Evolutionary conservation across 1,284 basidiomycete species (phyloP).

Genomic region (Puccinia brachypodii): DNA sequence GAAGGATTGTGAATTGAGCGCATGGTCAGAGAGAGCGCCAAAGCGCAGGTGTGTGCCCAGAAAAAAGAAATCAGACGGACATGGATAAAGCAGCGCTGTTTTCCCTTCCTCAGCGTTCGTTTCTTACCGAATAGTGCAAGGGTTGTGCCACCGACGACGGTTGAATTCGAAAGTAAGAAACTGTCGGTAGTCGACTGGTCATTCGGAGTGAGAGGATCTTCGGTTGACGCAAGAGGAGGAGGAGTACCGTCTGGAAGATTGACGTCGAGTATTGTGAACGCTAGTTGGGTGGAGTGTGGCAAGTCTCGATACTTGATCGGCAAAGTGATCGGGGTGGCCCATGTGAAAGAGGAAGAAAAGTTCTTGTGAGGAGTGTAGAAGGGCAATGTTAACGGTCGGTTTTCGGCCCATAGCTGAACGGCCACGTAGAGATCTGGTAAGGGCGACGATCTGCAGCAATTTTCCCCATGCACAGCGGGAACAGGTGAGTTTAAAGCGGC

Average conservation of each 20-base stretch:
- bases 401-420: slow-evolving; percentile 85
- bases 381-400: slow-evolving; percentile 84
- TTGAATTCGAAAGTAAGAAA: slow-evolving; percentile 41
- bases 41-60: too few species aligned
- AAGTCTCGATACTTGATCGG: slow-evolving; percentile 89
- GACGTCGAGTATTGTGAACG: slow-evolving; percentile 93
- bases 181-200: neutral
- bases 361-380: slow-evolving; percentile 88
- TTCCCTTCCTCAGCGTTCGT: slow-evolving; percentile 83
- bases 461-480: neutral
- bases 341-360: slow-evolving; percentile 79
- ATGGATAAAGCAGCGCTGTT: slow-evolving; percentile 75
- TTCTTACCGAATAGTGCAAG: slow-evolving; percentile 26
- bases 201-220: slow-evolving; percentile 68
- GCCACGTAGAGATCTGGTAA: slow-evolving; percentile 89
- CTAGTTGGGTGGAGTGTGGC: slow-evolving; percentile 80
- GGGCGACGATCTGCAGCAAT: slow-evolving; percentile 55
- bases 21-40: neutral
- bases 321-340: slow-evolving; percentile 91
- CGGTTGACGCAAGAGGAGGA: slow-evolving; percentile 74
- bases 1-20: neutral
- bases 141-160: slow-evolving; percentile 45
- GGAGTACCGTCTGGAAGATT: slow-evolving; percentile 63
- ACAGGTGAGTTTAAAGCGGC: neutral
- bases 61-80: slow-evolving; percentile 16